Conservation (phyloP, 1,284 basidiomycete genomes). For the Ustilago nuda region DNA sequence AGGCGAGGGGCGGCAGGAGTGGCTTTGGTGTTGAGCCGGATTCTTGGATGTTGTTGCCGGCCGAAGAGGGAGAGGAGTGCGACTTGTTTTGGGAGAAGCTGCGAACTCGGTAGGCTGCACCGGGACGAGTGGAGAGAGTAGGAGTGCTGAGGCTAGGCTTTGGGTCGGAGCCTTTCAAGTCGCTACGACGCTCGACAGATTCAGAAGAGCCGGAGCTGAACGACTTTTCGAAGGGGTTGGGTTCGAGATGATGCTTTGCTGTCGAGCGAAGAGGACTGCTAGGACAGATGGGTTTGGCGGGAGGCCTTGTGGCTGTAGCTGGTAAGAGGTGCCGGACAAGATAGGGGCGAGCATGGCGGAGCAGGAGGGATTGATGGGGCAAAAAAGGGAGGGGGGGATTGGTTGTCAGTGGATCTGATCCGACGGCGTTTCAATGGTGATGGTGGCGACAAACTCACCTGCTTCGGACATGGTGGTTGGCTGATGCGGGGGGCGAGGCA, state of each 20-base stretch:
- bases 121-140: slow-evolving; percentile 47
- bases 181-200: slow-evolving; percentile 41
- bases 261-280: slow-evolving; percentile 32
- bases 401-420: slow-evolving; percentile 1
- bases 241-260: slow-evolving; percentile 76
- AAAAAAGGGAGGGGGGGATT: too few species aligned
- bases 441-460: slow-evolving; percentile 20
- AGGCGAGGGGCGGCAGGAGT: slow-evolving; percentile 84
- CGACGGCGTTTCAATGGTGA: background rate
- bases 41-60: slow-evolving; percentile 7
- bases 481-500: too few species aligned
- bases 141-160: slow-evolving; percentile 44
- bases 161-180: slow-evolving; percentile 26
- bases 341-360: slow-evolving; percentile 32
- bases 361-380: background rate
- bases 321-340: slow-evolving; percentile 18
- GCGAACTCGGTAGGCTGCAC: slow-evolving; percentile 46
- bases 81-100: slow-evolving; percentile 35
- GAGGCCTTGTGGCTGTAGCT: slow-evolving; percentile 50
- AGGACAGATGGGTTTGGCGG: slow-evolving; percentile 37
- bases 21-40: slow-evolving; percentile 53
- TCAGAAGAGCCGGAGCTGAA: slow-evolving; percentile 75
- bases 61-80: slow-evolving; percentile 33
- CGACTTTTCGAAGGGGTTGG: slow-evolving; percentile 95
- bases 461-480: slow-evolving; percentile 31